Base-by-base conservation (phyloP, 345 rosid genomes). In the Leavenworthia alabamica region DNA sequence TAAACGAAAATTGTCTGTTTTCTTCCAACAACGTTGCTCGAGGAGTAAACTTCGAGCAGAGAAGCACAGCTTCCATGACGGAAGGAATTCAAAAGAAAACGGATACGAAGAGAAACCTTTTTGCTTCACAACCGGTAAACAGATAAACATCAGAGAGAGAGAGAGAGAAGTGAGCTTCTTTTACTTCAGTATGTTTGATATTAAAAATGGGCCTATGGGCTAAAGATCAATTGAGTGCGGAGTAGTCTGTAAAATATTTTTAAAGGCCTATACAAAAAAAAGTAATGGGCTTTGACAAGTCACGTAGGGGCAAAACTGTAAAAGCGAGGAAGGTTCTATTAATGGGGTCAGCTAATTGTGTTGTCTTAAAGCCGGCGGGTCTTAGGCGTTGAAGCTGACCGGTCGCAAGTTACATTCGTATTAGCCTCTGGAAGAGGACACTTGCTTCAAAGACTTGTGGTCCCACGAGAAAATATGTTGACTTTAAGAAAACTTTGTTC, bases 1-100 rank as follows among this genome's bases (percentile, higher is more conserved):
- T 61, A 19, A 69, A 17, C 75, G 89, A 86, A 50, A 68, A 27
- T 15, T 64, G 76, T 26, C 12, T 56, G 28, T 31, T 66, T n/a
- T n/a, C n/a, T n/a, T n/a, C n/a, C n/a, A n/a, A n/a, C 17, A 58
- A 2, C 11, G 61, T n/a, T n/a, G n/a, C n/a, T n/a, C n/a, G n/a
- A n/a, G n/a, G n/a, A n/a, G n/a, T n/a, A n/a, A n/a, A n/a, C n/a
- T n/a, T n/a, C n/a, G n/a, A n/a, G n/a, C n/a, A n/a, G n/a, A n/a
- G n/a, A n/a, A n/a, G n/a, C n/a, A n/a, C n/a, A n/a, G n/a, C n/a
- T 20, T 20, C 22, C 22, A 20, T 20, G 64, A 64, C 28, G 45
- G 31, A 52, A 23, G 2, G 8, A 36, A 17, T 60, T 14, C 0
- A 12, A 1, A 7, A 16, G 0, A 4, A 1, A 4, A 24, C 15